A percentile compares a stretch with the other conserved stretches of the same genome.
These are phyloP conservation scores for Secale cereale DNA, from an alignment of 176 grass and related monocot species.

Conservation along the genomic window DNA sequence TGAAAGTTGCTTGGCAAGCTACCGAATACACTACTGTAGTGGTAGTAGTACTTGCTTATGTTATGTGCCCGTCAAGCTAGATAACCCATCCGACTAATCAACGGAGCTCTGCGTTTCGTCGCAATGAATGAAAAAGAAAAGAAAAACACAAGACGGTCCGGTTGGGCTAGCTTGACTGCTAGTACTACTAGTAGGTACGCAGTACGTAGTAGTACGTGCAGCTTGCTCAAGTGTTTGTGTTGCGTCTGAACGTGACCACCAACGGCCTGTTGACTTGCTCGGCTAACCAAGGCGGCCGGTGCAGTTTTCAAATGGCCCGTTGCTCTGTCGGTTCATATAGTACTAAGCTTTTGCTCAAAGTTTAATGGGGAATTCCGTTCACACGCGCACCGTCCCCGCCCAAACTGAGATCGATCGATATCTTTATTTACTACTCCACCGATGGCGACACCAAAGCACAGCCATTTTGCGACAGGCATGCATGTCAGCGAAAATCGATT, in stretches of 20 bases:
- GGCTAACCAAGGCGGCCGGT: too few relatives aligned
- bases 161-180: not conserved
- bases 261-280: constrained; percentile 26
- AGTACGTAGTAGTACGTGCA: too few relatives aligned
- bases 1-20: not conserved
- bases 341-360: not conserved
- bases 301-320: not conserved
- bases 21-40: not conserved
- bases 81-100: too few relatives aligned
- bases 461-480: not conserved
- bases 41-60: not conserved
- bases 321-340: constrained; percentile 16
- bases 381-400: not conserved
- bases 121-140: too few relatives aligned
- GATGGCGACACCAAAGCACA: not conserved
- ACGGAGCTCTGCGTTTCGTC: too few relatives aligned
- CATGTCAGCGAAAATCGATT: too few relatives aligned
- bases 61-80: not conserved
- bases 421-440: not conserved
- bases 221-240: not conserved
- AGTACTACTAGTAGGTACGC: not conserved
- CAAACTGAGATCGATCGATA: not conserved
- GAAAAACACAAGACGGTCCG: too few relatives aligned
- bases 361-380: not conserved
- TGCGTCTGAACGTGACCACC: constrained; percentile 23